Percentiles rank a stretch among this genome's conserved stretches.
Evolutionary conservation across 768 basidiomycete genomes (phyloP).

Genomic region (Hortiboletus campestris): DNA sequence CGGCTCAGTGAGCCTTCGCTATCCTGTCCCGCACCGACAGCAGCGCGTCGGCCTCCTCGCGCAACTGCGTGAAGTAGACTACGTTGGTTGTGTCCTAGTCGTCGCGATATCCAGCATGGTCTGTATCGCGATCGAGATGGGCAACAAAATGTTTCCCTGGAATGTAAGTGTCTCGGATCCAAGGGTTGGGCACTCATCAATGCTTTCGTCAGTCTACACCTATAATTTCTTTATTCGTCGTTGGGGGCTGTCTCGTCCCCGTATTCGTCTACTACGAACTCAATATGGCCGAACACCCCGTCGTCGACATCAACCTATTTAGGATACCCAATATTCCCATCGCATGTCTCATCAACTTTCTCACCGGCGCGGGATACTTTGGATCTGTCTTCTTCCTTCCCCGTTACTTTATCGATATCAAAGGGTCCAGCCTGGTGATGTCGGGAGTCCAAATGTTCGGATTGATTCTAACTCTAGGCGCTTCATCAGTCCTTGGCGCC

Average conservation of each 20-base stretch:
- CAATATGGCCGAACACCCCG: constrained; percentile 31
- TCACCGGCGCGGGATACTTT: constrained; percentile 38
- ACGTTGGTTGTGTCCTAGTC: constrained; percentile 29
- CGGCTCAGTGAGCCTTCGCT: constrained; percentile 27
- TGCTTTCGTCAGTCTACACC: constrained; percentile 24
- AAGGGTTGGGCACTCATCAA: background rate
- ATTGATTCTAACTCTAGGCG: constrained; percentile 33
- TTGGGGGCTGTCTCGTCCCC: constrained; percentile 32
- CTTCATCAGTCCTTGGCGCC: constrained; percentile 35
- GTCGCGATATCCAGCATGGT: constrained; percentile 36
- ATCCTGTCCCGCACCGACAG: constrained; percentile 33
- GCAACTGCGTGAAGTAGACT: constrained; percentile 34
- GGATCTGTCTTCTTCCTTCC: constrained; percentile 38
- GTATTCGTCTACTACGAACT: constrained; percentile 36
- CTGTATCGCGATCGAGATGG: constrained; percentile 39
- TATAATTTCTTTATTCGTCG: constrained; percentile 29
- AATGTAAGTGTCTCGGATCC: constrained; percentile 21
- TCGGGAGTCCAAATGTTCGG: constrained; percentile 38
- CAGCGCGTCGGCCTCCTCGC: constrained; percentile 34
- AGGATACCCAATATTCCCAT: constrained; percentile 35
- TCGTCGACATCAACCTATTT: constrained; percentile 35
- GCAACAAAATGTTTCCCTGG: constrained; percentile 37
- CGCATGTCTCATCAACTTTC: constrained; percentile 37
- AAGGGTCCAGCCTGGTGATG: constrained; percentile 30
- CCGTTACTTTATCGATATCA: constrained; percentile 40